These are phyloP conservation scores for Porodaedalea pini DNA, from an alignment of 1,284 basidiomycete genomes.

Conservation along the genomic window DNA sequence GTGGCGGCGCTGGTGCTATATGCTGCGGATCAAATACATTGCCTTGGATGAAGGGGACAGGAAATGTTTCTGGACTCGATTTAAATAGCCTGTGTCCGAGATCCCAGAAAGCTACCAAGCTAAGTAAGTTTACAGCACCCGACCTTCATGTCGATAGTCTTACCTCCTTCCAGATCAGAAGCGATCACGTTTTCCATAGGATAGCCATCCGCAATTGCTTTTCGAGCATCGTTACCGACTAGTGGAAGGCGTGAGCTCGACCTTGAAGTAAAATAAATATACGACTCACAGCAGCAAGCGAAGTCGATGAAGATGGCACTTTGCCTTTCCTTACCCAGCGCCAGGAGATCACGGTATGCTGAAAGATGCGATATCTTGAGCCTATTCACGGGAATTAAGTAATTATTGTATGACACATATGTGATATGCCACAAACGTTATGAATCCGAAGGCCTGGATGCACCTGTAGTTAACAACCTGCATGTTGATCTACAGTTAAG, in stretches of 20 bases:
- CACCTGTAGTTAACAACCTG: constrained; percentile 21
- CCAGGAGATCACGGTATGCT: constrained; percentile 26
- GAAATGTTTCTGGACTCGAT: constrained; percentile 22
- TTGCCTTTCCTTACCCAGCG: constrained; percentile 27
- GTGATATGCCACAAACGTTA: constrained; percentile 5
- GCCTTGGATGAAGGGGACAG: constrained; percentile 25
- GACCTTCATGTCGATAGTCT: background rate
- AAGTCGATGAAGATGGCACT: constrained; percentile 29
- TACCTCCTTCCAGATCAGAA: constrained; percentile 23
- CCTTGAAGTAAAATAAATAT: constrained; percentile 7
- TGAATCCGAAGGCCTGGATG: constrained; percentile 17
- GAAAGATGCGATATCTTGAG: constrained; percentile 26
- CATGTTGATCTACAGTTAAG: background rate
- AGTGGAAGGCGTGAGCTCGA: background rate
- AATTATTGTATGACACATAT: background rate
- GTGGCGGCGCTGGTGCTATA: constrained; percentile 31
- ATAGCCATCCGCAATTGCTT: constrained; percentile 26
- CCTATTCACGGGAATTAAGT: background rate
- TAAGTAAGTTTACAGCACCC: background rate
- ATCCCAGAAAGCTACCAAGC: constrained; percentile 24
- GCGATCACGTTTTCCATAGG: constrained; percentile 25
- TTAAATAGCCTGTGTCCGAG: constrained; percentile 27
- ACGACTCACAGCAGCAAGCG: constrained; percentile 29
- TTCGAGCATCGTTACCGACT: constrained; percentile 28
- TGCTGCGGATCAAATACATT: constrained; percentile 28